Evolutionary conservation across 2,329 filamentous ascomycete species (phyloP).

Genomic region (Huntiella moniliformis): DNA sequence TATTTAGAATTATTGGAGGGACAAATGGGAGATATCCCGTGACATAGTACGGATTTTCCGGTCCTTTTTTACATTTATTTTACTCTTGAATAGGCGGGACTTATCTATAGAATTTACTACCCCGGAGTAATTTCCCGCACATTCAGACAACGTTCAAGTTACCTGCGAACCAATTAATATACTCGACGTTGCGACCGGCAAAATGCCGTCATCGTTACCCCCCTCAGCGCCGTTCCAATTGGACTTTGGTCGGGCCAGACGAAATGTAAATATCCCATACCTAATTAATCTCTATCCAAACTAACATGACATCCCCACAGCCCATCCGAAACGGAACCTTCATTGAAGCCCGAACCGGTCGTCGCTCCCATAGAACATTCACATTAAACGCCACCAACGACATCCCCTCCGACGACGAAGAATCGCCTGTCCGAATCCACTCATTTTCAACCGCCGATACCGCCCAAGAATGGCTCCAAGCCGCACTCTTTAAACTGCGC

Average conservation of each 20-base stretch:
- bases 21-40: too few relatives aligned
- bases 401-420: constrained; percentile 16
- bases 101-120: too few relatives aligned
- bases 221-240: neutral
- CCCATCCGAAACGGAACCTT: constrained; percentile 73
- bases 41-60: too few relatives aligned
- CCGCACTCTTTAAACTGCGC: constrained; percentile 21
- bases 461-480: constrained; percentile 19
- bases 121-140: too few relatives aligned
- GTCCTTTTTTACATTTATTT: too few relatives aligned
- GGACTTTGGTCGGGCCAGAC: neutral
- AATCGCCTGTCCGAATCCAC: constrained; percentile 18
- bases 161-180: too few relatives aligned
- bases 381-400: constrained; percentile 33
- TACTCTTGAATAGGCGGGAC: too few relatives aligned
- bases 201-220: constrained; percentile 6
- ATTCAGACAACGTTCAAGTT: too few relatives aligned
- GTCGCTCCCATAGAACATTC: constrained; percentile 63
- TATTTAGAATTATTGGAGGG: too few relatives aligned
- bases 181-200: neutral
- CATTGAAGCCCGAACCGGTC: constrained; percentile 69
- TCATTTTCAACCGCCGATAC: constrained; percentile 21
- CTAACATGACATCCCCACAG: constrained; percentile 19
- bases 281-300: neutral
- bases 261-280: neutral